Evolutionary conservation across 2,329 filamentous ascomycete species (phyloP), one percentile per base, ranked within the genome.

Genomic region (Trichoderma afroharzianum): DNA sequence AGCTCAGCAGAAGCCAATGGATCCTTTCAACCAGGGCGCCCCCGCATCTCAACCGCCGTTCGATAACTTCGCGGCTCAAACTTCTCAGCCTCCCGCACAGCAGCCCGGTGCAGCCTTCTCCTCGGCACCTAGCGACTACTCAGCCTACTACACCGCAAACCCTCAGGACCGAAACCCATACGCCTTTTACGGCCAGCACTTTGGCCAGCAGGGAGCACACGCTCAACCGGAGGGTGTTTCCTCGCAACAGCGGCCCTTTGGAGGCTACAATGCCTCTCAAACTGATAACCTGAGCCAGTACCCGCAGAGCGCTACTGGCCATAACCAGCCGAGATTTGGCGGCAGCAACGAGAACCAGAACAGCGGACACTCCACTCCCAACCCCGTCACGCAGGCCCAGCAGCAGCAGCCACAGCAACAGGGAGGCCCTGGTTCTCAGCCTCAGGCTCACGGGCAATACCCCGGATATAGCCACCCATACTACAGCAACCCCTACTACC

Each of bases 331-430:
- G 5, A 87, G 90, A 68, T 91, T 90, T 58, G 86, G 86, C 33
- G 84, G 83, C 74, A 84, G 85, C 33, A 83, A 86, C 72, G 94
- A 97, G 70, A 88, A 88, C 73, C 93, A 94, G 78, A 94, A 92
- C 84, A 97, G 94, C 80, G 95, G 94, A 58, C 92, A 96, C 81
- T 95, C 92, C 77, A 98, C 95, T 3, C 95, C 95, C 43, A 96
- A 97, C 83, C 94, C 95, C 32, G 87, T 91, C 53, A 83, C 83
- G 12, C 87, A 88, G 78, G 83, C 82, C 61, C 87, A 88, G 76
- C 79, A 80, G 74, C 86, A 89, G 33, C 83, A 83, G 59, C 85
- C 85, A 73, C 82, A 81, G 55, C 86, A 87, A 75, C 82, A 83
- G 76, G 81, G 79, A 33, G 80, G 76, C n/a, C 83, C 83, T 55